A percentile compares a stretch with the other conserved stretches of the same genome.
These are phyloP conservation scores for Crotalaria pallida DNA, from an alignment of 306 rosid species.

Conservation along the genomic window DNA sequence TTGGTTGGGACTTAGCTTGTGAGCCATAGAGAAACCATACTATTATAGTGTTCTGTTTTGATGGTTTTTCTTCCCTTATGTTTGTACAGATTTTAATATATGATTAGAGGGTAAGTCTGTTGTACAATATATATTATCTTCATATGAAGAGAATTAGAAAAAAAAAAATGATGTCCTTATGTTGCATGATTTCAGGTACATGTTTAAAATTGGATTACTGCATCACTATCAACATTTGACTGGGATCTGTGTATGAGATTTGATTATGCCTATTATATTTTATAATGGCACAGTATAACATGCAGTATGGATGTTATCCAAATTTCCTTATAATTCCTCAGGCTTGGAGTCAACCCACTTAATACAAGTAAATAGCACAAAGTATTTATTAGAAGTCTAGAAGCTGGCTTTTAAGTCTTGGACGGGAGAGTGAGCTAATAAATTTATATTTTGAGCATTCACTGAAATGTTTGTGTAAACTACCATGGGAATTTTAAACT, in stretches of 20 bases:
- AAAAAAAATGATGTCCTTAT: not conserved
- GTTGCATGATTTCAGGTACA: not conserved
- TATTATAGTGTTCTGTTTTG: not conserved
- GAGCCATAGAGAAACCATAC: slow-evolving; percentile 1
- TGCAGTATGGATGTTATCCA: not conserved
- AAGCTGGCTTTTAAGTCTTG: too few relatives aligned
- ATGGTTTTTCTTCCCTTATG: slow-evolving; percentile 18
- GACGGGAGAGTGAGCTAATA: too few relatives aligned
- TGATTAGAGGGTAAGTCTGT: not conserved
- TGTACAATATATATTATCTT: not conserved
- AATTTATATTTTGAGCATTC: too few relatives aligned
- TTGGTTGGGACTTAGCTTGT: slow-evolving; percentile 18
- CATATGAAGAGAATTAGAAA: not conserved
- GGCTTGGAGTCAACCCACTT: not conserved
- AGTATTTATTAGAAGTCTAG: too few relatives aligned
- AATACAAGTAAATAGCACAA: not conserved
- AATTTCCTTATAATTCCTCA: not conserved
- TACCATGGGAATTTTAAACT: too few relatives aligned
- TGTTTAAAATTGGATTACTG: not conserved
- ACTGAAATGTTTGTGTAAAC: too few relatives aligned
- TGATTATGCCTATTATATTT: not conserved
- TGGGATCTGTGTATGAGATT: not conserved
- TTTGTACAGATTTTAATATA: slow-evolving; percentile 7
- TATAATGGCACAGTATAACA: not conserved
- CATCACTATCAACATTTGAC: not conserved